Conservation (phyloP, 768 basidiomycete species). For the Suillus bovinus region DNA sequence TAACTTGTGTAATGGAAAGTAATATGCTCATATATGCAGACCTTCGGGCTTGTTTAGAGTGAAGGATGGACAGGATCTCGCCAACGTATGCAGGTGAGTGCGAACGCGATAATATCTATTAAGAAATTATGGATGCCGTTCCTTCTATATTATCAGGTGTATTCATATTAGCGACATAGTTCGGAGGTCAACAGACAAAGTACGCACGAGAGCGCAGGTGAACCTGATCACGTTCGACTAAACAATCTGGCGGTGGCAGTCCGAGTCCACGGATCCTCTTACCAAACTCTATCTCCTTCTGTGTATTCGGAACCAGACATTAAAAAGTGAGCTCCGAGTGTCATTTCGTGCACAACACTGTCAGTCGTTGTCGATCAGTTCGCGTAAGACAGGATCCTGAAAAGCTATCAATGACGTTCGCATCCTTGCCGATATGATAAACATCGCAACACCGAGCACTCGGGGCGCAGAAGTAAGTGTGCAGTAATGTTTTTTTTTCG, state of each 20-base stretch:
- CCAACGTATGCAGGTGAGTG: too few species aligned
- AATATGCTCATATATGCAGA: constrained; percentile 27
- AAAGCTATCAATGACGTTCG: neutral
- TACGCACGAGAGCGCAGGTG: too few species aligned
- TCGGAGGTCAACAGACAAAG: too few species aligned
- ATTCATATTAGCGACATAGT: too few species aligned
- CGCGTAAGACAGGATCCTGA: neutral
- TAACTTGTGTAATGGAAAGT: constrained; percentile 25
- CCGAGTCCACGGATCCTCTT: constrained; percentile 26
- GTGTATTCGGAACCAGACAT: constrained; percentile 27
- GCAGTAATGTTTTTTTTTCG: neutral
- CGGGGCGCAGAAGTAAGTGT: neutral
- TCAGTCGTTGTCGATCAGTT: constrained; percentile 5
- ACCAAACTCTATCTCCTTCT: constrained; percentile 29
- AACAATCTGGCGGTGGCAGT: constrained; percentile 18
- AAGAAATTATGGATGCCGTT: too few species aligned
- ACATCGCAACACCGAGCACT: neutral
- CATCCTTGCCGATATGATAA: neutral
- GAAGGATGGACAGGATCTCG: too few species aligned
- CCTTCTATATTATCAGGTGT: too few species aligned
- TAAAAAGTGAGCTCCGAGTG: constrained; percentile 24
- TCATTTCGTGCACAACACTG: constrained; percentile 23
- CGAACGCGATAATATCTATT: too few species aligned
- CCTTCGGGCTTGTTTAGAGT: constrained; percentile 15
- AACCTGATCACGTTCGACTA: constrained; percentile 18